A percentile compares a stretch with the other conserved stretches of the same genome.
Conservation (phyloP, 2,329 filamentous ascomycete genomes). For the Pseudogymnoascus sp. region DNA sequence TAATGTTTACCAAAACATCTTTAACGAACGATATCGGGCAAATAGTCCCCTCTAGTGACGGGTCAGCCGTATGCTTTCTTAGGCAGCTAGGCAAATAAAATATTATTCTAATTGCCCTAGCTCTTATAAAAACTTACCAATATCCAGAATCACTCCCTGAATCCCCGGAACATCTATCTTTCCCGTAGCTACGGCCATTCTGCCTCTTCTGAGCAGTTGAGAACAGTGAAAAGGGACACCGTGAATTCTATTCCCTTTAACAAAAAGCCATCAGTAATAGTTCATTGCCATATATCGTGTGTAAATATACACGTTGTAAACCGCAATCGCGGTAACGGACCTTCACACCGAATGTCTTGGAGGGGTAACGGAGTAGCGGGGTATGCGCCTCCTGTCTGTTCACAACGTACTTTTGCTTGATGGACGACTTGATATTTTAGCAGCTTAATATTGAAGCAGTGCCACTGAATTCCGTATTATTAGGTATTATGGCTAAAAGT, state of each 20-base stretch:
- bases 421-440: not conserved
- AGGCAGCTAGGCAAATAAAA: not conserved
- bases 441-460: not conserved
- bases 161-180: not conserved
- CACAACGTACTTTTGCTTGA: not conserved
- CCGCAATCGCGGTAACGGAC: not conserved
- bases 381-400: not conserved
- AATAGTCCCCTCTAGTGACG: slow-evolving; percentile 64
- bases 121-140: slow-evolving; percentile 29
- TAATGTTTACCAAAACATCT: slow-evolving; percentile 65
- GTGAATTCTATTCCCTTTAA: not conserved
- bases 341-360: not conserved
- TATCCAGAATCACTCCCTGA: slow-evolving; percentile 3
- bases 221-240: not conserved
- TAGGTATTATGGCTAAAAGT: not conserved
- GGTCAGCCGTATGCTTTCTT: not conserved
- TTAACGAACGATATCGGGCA: slow-evolving; percentile 81
- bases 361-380: not conserved
- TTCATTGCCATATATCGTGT: not conserved
- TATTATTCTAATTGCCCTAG: slow-evolving; percentile 16
- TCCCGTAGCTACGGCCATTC: not conserved
- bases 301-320: not conserved
- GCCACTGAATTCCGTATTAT: not conserved
- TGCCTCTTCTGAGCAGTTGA: not conserved
- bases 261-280: not conserved